Evolutionary conservation across 495 filamentous ascomycete species (phyloP).

Genomic region (Evernia prunastri): DNA sequence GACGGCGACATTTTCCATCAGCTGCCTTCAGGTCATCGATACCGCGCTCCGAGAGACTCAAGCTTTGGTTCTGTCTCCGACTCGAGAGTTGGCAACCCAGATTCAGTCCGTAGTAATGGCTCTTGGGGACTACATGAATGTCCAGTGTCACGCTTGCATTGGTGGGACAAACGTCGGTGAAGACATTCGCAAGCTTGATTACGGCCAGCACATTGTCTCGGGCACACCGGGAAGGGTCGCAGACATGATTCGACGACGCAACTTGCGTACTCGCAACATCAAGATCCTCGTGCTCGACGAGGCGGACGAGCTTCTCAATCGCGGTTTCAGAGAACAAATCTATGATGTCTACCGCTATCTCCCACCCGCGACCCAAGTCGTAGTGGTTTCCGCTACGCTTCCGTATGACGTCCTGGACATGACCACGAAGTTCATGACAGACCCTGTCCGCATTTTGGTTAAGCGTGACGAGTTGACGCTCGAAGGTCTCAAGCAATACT

Average conservation of each 20-base stretch:
- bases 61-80: conserved; percentile 94
- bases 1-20: conserved; percentile 98
- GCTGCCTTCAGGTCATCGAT: conserved; percentile 90
- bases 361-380: conserved; percentile 92
- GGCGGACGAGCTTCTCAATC: conserved; percentile 86
- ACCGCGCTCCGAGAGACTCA: conserved; percentile 79
- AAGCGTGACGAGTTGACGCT: conserved; percentile 99
- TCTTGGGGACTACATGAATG: conserved; percentile 98
- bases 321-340: conserved; percentile 97
- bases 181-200: conserved; percentile 93
- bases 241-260: conserved; percentile 97
- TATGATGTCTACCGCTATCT: conserved; percentile 98
- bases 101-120: conserved; percentile 98
- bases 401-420: conserved; percentile 98
- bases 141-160: conserved; percentile 98
- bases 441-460: conserved; percentile 96
- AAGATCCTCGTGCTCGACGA: conserved; percentile 99
- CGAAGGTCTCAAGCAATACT: conserved; percentile 98
- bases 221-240: conserved; percentile 93
- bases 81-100: conserved; percentile 93
- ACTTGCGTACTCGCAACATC: conserved; percentile 87
- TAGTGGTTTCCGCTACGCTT: conserved; percentile 93
- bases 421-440: conserved; percentile 99
- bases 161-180: conserved; percentile 96
- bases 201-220: conserved; percentile 93